Evolutionary conservation across 1,139 yeast genomes (phyloP), one percentile per base, ranked within the genome.

Genomic region (Candida tunisiensis): DNA sequence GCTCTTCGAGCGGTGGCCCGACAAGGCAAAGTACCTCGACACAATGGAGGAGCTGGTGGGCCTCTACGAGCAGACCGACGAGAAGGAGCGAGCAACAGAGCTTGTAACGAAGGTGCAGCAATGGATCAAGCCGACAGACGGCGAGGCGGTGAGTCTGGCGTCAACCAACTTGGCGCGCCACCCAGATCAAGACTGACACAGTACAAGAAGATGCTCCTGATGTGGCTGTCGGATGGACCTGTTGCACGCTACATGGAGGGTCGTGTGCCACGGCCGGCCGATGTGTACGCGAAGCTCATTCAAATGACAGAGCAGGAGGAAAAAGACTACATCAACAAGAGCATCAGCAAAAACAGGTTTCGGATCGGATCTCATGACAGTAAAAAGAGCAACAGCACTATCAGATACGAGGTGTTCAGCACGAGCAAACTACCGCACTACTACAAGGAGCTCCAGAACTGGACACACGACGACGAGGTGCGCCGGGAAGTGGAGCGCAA

Each of bases 31-130:
- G n/a, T n/a, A n/a, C n/a, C n/a, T n/a, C n/a, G n/a, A n/a, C n/a
- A n/a, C n/a, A n/a, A n/a, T n/a, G 93, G 82, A 79, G 45, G 96
- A 95, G 0, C 60, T 74, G 34, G 52, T 70, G 34, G 43, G 53
- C 9, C 65, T 74, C 37, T 73, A 77, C 41, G 50, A 52, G 1
- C 56, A 65, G 5, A 47, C 65, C 25, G 55, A 56, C 3, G 51
- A 57, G 38, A 40, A 13, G 42, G 44, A 4, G 25, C 49, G 14
- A 32, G 47, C 5, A 31, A 33, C n/a, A 21, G 33, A 47, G 14
- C 39, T 36, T 20, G 41, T 42, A 17, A 29, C 34, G 9, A 24
- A 47, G 38, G 47, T 50, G 31, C 35, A 47, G 22, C 28, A 31
- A 12, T 27, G 34, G 13, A 26, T 40, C 15, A 36, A 31, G 11